Evolutionary conservation across 495 filamentous ascomycete species (phyloP).

Genomic region (Chlorociboria aeruginascens): DNA sequence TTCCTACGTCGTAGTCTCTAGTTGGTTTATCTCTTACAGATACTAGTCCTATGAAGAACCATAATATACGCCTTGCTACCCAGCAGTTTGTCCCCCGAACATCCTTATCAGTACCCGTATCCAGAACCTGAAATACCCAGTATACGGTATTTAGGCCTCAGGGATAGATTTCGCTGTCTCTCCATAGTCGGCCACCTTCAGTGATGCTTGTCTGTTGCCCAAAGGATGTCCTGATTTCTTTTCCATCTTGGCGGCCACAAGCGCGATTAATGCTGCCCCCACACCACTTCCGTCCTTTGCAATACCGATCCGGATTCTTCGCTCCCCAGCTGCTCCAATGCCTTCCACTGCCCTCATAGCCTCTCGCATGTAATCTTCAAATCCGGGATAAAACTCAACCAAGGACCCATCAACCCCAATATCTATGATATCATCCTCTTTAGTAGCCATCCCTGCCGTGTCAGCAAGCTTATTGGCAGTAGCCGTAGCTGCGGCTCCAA

Average conservation of each 20-base stretch:
- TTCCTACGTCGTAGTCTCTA: too few species aligned
- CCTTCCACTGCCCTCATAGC: conserved; percentile 57
- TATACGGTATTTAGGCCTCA: too few species aligned
- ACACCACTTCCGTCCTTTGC: conserved; percentile 91
- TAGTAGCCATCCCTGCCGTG: conserved; percentile 4
- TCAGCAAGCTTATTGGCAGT: conserved; percentile 13
- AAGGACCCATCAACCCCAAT: conserved; percentile 84
- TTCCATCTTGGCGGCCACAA: conserved; percentile 43
- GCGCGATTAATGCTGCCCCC: conserved; percentile 80
- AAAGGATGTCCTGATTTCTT: conserved; percentile 4
- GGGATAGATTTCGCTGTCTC: background rate
- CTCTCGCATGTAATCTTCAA: conserved; percentile 67
- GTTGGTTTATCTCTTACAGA: too few species aligned
- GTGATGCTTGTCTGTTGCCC: background rate
- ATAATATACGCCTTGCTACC: too few species aligned
- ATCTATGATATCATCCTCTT: conserved; percentile 56
- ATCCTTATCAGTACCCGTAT: too few species aligned
- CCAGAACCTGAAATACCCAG: too few species aligned
- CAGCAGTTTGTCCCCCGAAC: too few species aligned
- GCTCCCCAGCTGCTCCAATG: conserved; percentile 61
- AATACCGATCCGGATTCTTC: conserved; percentile 77
- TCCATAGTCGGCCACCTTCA: background rate
- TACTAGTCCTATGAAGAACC: too few species aligned
- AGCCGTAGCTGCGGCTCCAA: conserved; percentile 18
- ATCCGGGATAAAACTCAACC: conserved; percentile 86